A percentile compares a stretch with the other conserved stretches of the same genome.
phyloP scores from a whole-genome alignment of 441 rosid genomes.

The Hypseocharis bilobata region DNA sequence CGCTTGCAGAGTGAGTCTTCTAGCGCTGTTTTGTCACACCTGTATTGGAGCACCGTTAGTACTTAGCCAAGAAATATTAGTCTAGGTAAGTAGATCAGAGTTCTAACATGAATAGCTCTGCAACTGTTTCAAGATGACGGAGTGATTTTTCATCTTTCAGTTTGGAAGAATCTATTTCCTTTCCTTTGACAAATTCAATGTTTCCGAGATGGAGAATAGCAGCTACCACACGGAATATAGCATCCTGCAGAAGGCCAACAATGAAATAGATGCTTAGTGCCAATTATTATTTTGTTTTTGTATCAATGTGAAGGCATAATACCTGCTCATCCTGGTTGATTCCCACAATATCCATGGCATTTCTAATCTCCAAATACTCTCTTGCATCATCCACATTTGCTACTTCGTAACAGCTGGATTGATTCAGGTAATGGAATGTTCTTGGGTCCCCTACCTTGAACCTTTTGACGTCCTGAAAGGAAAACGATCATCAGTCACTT shows the following conservation, averaged over 20 bases:
- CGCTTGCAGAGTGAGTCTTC: constrained; percentile 95
- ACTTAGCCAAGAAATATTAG: background rate
- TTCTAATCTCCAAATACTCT: constrained; percentile 90
- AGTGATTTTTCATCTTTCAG: constrained; percentile 85
- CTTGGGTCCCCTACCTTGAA: constrained; percentile 65
- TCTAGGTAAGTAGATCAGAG: constrained; percentile 3
- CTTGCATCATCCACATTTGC: constrained; percentile 82
- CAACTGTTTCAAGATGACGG: constrained; percentile 63
- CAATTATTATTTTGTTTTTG: constrained; percentile 10
- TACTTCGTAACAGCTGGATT: constrained; percentile 69
- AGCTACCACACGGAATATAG: constrained; percentile 92
- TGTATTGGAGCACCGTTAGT: constrained; percentile 22
- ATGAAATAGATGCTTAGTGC: constrained; percentile 20
- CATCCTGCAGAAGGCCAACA: constrained; percentile 50
- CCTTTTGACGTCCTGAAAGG: constrained; percentile 67
- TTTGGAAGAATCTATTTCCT: constrained; percentile 83
- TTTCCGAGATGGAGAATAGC: constrained; percentile 94
- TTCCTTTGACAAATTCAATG: constrained; percentile 79
- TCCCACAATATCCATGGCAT: constrained; percentile 99
- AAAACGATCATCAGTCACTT: constrained; percentile 11
- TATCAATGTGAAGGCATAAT: constrained; percentile 24
- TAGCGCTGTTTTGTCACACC: constrained; percentile 84
- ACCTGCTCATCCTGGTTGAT: constrained; percentile 96
- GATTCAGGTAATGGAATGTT: constrained; percentile 83
- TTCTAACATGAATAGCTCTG: constrained; percentile 69